Evolutionary conservation across 805 yeast genomes (phyloP), one percentile per base, ranked within the genome.

Genomic region (Kluyveromyces siamensis): DNA sequence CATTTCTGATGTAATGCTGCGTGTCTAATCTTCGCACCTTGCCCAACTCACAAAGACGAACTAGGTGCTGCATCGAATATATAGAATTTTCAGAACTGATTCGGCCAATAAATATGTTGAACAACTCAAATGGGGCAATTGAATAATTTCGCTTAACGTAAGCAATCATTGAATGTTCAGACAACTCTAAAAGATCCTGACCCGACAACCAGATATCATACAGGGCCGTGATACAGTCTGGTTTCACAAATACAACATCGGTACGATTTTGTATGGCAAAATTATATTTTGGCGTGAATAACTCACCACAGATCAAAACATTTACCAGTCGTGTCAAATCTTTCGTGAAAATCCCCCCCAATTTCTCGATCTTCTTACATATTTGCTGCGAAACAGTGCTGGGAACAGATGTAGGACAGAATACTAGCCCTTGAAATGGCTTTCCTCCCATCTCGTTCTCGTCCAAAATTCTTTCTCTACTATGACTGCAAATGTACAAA

Each of bases 281-380:
- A 37, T 56, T 54, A 44, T 60, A 64, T 39, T 64, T 64, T 41
- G 55, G 54, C 14, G 69, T 58, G 21, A 53, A 51, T 6, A 50
- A 66, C 27, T 76, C 66, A 1, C 87, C 88, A 30, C 83, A 81
- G 6, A 84, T 70, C 25, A 84, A 63, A 39, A 76, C 76, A 47
- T 75, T 72, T 2, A 79, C 82, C 59, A 80, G 81, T 44, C 80
- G 75, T 70, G 82, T 79, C 54, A 84, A 63, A 56, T 83, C 83
- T 40, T 72, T 72, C 50, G 74, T 71, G 54, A 73, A 77, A 9
- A 56, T 58, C 1, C 89, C 90, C 8, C 90, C 91, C 61, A 84
- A 69, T 8, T 72, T 67, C 27, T 66, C 60, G 49, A 83, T 72
- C 57, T 73, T 74, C 9, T 65, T 60, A 2, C 74, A 69, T 27